A percentile compares a stretch with the other conserved stretches of the same genome.
Evolutionary conservation across 2,329 filamentous ascomycete species (phyloP).

Genomic region (Colletotrichum abscissum): DNA sequence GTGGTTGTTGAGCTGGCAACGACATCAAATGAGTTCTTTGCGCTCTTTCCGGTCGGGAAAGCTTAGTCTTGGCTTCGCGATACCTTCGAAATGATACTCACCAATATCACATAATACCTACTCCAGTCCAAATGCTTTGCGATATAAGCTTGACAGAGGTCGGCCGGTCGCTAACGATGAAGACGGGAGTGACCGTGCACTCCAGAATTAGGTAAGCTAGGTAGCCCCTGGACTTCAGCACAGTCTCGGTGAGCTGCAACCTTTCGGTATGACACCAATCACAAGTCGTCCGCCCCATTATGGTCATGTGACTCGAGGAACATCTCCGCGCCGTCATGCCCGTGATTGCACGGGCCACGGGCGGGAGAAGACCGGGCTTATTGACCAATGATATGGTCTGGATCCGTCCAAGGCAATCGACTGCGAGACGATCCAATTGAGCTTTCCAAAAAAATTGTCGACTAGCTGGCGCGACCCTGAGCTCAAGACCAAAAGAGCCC

Average conservation of each 20-base stretch:
- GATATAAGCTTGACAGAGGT: background rate
- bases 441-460: slow-evolving; percentile 38
- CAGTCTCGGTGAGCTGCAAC: background rate
- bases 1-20: background rate
- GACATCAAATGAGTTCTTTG: background rate
- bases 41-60: slow-evolving; percentile 8
- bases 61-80: background rate
- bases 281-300: background rate
- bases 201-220: slow-evolving; percentile 10
- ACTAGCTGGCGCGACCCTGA: slow-evolving; percentile 31
- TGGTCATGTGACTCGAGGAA: slow-evolving; percentile 14
- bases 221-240: slow-evolving; percentile 1
- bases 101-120: background rate
- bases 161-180: background rate
- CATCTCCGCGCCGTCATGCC: background rate
- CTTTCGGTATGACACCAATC: background rate
- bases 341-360: background rate
- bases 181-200: background rate
- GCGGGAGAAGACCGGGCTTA: background rate
- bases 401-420: slow-evolving; percentile 12
- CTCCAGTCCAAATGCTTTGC: background rate
- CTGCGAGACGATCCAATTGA: slow-evolving; percentile 25
- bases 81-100: background rate
- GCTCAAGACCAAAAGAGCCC: slow-evolving; percentile 18
- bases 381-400: slow-evolving; percentile 23